These are phyloP conservation scores for Umbilicus rupestris DNA, from an alignment of 164 flowering plant genomes.

Conservation along the genomic window DNA sequence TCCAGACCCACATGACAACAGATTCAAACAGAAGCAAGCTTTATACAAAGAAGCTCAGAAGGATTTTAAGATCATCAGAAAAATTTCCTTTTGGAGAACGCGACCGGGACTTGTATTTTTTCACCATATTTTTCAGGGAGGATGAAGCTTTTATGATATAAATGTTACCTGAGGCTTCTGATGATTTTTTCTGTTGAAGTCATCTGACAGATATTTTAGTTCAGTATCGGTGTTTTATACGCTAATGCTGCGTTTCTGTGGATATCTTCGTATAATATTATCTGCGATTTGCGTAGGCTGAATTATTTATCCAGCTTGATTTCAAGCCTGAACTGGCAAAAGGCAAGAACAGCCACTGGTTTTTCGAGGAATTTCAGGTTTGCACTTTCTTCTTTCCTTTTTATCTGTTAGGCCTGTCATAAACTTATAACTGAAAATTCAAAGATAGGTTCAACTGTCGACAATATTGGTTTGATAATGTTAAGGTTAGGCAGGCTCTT, in stretches of 20 bases:
- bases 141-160: not conserved
- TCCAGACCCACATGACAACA: constrained; percentile 13
- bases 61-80: not conserved
- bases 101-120: not conserved
- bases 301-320: not conserved
- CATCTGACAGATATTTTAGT: not conserved
- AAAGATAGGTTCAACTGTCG: not conserved
- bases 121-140: not conserved
- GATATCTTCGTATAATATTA: not conserved
- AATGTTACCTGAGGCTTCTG: not conserved
- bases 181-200: not conserved
- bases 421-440: not conserved
- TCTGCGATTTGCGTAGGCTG: not conserved
- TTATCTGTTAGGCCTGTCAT: not conserved
- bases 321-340: constrained; percentile 12
- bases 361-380: constrained; percentile 1
- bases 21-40: not conserved
- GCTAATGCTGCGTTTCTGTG: not conserved
- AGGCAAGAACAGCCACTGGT: constrained; percentile 3
- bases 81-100: not conserved
- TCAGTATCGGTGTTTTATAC: not conserved
- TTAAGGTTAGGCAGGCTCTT: not conserved
- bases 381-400: constrained; percentile 5
- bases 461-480: not conserved
- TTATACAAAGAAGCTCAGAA: not conserved